Conservation (phyloP, 2,329 filamentous ascomycete species). For the Aspergillus puulaauensis region DNA sequence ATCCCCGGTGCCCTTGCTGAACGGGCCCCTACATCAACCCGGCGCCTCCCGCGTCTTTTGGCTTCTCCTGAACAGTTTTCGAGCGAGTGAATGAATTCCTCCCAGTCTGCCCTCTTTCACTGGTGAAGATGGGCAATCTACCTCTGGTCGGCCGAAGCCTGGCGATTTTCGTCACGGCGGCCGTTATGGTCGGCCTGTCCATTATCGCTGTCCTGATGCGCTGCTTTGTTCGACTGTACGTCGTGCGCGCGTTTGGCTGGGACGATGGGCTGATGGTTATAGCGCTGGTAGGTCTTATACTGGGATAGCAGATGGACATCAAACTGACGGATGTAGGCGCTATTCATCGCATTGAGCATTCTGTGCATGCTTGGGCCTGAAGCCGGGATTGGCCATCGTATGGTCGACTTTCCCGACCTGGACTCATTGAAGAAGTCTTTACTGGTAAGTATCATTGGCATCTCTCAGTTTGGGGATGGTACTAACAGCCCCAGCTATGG, state of each 20-base stretch:
- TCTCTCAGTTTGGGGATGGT: not conserved
- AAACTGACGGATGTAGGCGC: slow-evolving; percentile 1
- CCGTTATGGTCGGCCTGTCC: slow-evolving; percentile 20
- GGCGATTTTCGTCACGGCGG: slow-evolving; percentile 18
- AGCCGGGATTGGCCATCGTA: slow-evolving; percentile 7
- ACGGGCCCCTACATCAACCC: not conserved
- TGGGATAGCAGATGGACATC: accelerated
- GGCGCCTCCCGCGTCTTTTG: not conserved
- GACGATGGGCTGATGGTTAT: slow-evolving; percentile 25
- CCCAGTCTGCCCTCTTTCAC: not conserved
- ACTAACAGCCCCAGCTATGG: slow-evolving; percentile 34
- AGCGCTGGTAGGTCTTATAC: slow-evolving; percentile 17
- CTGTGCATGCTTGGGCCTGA: slow-evolving; percentile 8
- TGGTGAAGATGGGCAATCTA: slow-evolving; percentile 1
- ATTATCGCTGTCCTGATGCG: slow-evolving; percentile 19
- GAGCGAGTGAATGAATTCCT: too few species aligned
- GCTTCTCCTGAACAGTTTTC: too few species aligned
- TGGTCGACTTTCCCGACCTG: not conserved
- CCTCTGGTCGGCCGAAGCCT: slow-evolving; percentile 19
- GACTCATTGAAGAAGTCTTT: not conserved
- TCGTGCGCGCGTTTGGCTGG: slow-evolving; percentile 24
- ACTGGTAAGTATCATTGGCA: not conserved
- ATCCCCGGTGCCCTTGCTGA: too few species aligned
- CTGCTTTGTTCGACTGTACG: slow-evolving; percentile 22
- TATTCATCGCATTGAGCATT: not conserved